Evolutionary conservation across 495 filamentous ascomycete genomes (phyloP), one percentile per base, ranked within the genome.

Genomic region (Penicillium egyptiacum): DNA sequence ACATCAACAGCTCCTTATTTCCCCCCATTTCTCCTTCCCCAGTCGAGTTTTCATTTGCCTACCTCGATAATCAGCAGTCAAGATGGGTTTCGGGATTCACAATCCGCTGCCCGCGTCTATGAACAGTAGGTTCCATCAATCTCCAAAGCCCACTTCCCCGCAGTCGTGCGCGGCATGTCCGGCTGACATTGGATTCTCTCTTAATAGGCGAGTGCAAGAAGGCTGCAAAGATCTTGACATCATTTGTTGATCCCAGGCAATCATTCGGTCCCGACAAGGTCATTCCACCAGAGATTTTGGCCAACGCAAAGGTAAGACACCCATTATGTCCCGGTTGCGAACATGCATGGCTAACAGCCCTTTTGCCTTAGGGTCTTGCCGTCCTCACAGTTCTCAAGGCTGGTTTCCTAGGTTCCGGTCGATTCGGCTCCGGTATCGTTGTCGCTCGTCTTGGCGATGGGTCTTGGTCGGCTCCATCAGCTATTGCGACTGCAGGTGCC

Each of bases 241-340:
- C 93, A 5, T 98, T 98, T 65, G 83, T 98, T 63, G 94, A 98
- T 67, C 95, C 94, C 17, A 83, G 84, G 61, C 94, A 98, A 80
- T 79, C 95, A 12, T 97, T 98, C 71, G 91, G 93, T 4, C 94
- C 94, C 33, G 94, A 98, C 70, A 98, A 98, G 74, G 84, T 98
- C 67, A 98, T 98, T 70, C 94, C 94, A 40, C 94, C 95, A 3
- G 83, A 88, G 42, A 83, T 98, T 63, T 84, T 98, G 58, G 86
- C 90, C 41, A 86, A 88, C 65, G 95, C 94, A 62, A 97, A 98
- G 85, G 91, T 94, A 75, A 60, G 79, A 54, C 17, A 4, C 25
- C 25, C 25, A 11, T 26, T 17, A 37, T 51, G 30, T 56, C 47
- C 50, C 58, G 53, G 50, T 59, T 52, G 23, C 41, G 53, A 39